Evolutionary conservation across 2,329 filamentous ascomycete genomes (phyloP), one percentile per base, ranked within the genome.

Genomic region (Ophiostoma novo-ulmi): DNA sequence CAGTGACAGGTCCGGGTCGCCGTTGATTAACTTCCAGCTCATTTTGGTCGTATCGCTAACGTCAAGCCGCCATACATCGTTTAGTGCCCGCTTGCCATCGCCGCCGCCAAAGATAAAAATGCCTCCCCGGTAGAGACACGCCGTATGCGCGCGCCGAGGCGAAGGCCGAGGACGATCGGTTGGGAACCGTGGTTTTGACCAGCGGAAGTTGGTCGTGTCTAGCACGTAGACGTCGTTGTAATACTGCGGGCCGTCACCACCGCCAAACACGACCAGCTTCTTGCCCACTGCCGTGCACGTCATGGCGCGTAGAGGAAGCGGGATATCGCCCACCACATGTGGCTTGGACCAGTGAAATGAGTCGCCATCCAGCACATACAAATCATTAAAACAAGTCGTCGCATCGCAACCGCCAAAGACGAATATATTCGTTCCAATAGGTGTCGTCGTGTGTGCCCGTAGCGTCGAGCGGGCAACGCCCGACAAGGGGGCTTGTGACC

Each of bases 21-120:
- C 78, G 13, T 87, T 89, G 69, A 91, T 83, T 68, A 89, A 80
- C 76, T 86, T 86, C 89, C 89, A 91, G 70, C 85, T 86, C 87
- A 90, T 89, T 80, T 89, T 90, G 77, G 79, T 84, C 69, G 85
- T 81, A 76, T 91, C 89, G 73, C 84, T 84, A 48, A 91, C 89
- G 75, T 91, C 89, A 20, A 91, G 83, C n/a, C 89, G 82, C 89
- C 89, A 91, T 26, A 91, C 87, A 75, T 91, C 89, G 76, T 91
- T 91, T 71, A 91, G 81, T 5, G 89, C 89, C 66, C 87, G 83
- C n/a, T 89, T 86, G 64, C 89, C 89, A 76, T 91, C 89, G 58
- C 89, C 89, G 67, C 89, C 89, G 39, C 89, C 89, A 76, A 91
- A 91, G n/a, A 91, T 81, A 77, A 90, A 91, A 74, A 91, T 87